A percentile compares a stretch with the other conserved stretches of the same genome.
These are phyloP conservation scores for Fomitopsis pulvina DNA, from an alignment of 768 basidiomycete genomes.

Conservation along the genomic window DNA sequence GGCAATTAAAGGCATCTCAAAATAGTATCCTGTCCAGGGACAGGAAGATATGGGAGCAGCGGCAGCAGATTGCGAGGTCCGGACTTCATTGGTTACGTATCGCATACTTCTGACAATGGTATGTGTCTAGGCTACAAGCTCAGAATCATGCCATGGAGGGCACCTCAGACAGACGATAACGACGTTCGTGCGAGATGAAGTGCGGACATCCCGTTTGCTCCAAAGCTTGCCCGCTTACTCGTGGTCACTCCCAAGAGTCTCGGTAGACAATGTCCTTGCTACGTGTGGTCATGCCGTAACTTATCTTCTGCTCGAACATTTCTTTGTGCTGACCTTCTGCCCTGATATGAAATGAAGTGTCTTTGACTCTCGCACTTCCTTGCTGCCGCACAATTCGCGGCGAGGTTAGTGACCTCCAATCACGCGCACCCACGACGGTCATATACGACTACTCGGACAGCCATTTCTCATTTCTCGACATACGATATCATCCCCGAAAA, in stretches of 20 bases:
- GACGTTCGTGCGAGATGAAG: neutral
- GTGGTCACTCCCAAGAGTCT: neutral
- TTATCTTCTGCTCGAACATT: neutral
- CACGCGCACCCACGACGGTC: no score
- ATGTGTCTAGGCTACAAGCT: neutral
- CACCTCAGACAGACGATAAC: constrained; percentile 7
- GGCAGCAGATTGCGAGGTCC: constrained; percentile 11
- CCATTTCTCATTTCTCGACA: no score
- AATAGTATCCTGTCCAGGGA: constrained; percentile 22
- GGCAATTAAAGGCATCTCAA: constrained; percentile 29
- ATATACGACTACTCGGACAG: no score
- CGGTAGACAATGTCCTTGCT: neutral
- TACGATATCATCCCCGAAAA: neutral
- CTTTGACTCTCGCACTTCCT: neutral
- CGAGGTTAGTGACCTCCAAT: no score
- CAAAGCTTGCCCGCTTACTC: neutral
- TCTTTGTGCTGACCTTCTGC: neutral
- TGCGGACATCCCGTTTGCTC: neutral
- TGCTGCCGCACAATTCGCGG: neutral
- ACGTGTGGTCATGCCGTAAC: neutral
- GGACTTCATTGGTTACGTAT: neutral
- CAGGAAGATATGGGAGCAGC: constrained; percentile 11
- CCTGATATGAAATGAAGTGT: no score
- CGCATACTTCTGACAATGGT: neutral
- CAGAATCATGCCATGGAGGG: constrained; percentile 13